Conservation (phyloP, 2,329 filamentous ascomycete species). For the Penicillium sp. region DNA sequence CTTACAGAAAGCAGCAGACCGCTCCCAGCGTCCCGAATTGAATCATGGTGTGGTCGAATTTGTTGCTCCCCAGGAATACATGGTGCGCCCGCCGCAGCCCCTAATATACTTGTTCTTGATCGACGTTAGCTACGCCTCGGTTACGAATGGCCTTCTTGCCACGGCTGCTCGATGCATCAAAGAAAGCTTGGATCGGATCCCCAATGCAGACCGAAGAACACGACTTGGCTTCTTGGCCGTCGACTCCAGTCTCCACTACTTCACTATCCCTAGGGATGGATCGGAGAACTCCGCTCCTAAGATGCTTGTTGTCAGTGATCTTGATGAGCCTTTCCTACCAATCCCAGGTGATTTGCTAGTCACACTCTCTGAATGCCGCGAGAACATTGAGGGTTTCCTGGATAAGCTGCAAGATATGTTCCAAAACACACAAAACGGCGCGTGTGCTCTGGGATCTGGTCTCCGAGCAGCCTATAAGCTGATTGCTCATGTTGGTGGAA, state of each 20-base stretch:
- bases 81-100: conserved; percentile 95
- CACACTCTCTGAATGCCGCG: conserved; percentile 79
- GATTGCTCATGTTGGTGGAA: conserved; percentile 89
- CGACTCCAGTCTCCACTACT: conserved; percentile 92
- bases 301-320: conserved; percentile 91
- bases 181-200: conserved; percentile 93
- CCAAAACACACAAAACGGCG: conserved; percentile 82
- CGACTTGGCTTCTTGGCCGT: conserved; percentile 93
- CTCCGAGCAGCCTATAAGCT: conserved; percentile 91
- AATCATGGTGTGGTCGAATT: conserved; percentile 98
- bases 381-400: conserved; percentile 88
- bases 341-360: conserved; percentile 90
- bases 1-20: conserved; percentile 82
- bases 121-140: conserved; percentile 86
- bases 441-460: conserved; percentile 92
- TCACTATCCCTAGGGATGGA: conserved; percentile 83
- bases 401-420: conserved; percentile 94
- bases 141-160: conserved; percentile 85
- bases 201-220: conserved; percentile 92
- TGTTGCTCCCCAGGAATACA: conserved; percentile 97
- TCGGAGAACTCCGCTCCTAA: conserved; percentile 79
- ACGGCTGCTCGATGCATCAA: conserved; percentile 90
- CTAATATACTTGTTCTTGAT: conserved; percentile 94
- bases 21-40: conserved; percentile 87
- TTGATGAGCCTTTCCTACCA: conserved; percentile 94